phyloP scores from a whole-genome alignment of 345 rosid species.

The Eucalyptus sp. region DNA sequence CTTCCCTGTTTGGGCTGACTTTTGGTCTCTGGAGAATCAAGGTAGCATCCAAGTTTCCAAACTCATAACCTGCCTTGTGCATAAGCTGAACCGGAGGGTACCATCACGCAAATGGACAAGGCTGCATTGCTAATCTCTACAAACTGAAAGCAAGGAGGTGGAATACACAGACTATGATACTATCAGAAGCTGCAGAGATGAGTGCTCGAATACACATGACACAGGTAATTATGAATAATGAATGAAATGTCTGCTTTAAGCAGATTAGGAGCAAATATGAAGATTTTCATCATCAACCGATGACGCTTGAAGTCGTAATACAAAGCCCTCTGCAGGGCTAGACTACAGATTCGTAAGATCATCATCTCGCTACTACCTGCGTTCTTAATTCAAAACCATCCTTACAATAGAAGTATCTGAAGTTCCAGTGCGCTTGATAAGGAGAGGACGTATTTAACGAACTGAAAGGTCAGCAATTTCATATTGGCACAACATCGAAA shows the following conservation, averaged over 20 bases:
- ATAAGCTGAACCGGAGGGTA: slow-evolving; percentile 32
- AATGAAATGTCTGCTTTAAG: not conserved
- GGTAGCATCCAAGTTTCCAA: slow-evolving; percentile 89
- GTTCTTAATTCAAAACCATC: not conserved
- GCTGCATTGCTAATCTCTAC: no score
- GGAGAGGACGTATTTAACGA: not conserved
- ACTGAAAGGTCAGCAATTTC: not conserved
- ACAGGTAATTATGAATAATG: not conserved
- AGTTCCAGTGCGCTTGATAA: not conserved
- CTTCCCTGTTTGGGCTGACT: slow-evolving; percentile 52
- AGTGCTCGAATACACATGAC: not conserved
- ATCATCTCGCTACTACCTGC: not conserved
- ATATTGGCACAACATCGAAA: not conserved
- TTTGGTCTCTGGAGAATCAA: slow-evolving; percentile 81
- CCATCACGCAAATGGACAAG: no score
- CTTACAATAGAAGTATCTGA: not conserved
- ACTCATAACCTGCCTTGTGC: slow-evolving; percentile 86
- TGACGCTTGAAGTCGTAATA: not conserved
- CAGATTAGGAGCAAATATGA: not conserved
- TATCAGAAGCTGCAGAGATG: not conserved
- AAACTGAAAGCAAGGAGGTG: no score
- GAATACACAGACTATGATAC: not conserved
- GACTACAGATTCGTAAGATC: not conserved
- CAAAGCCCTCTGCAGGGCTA: not conserved
- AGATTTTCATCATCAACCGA: not conserved